A percentile compares a stretch with the other conserved stretches of the same genome.
Conservation (phyloP, 352 stramenopile genomes). For the Pythium sp. region DNA sequence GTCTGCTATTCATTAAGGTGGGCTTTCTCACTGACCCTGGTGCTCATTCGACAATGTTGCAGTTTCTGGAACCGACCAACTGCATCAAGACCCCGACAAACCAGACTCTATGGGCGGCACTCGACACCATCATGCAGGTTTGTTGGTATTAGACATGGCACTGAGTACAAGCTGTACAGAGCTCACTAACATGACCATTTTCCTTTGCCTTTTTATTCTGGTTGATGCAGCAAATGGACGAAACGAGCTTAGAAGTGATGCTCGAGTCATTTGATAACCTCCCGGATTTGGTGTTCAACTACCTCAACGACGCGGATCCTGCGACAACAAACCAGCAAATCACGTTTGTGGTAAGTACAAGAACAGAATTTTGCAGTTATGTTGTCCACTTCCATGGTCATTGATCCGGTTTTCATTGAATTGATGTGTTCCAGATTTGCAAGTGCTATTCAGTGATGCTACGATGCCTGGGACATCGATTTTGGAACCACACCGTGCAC, state of each 20-base stretch:
- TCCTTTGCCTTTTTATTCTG: neutral
- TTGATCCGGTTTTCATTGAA: neutral
- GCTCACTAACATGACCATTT: no score
- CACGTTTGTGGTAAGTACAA: conserved; percentile 68
- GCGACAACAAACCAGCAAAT: conserved; percentile 61
- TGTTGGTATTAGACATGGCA: neutral
- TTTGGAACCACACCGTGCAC: conserved; percentile 83
- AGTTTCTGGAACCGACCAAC: conserved; percentile 74
- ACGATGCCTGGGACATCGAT: conserved; percentile 69
- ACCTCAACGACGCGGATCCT: conserved; percentile 71
- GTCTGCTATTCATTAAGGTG: neutral
- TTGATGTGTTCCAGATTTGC: conserved; percentile 43
- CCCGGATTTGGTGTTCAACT: conserved; percentile 84
- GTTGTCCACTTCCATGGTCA: neutral
- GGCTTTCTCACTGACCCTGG: neutral
- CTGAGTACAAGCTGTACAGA: no score
- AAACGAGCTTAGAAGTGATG: conserved; percentile 71
- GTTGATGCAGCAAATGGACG: conserved; percentile 64
- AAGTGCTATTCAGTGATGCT: conserved; percentile 81
- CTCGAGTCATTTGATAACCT: conserved; percentile 87
- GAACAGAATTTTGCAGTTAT: neutral
- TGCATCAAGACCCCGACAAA: conserved; percentile 82
- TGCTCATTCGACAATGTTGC: neutral
- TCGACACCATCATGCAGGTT: conserved; percentile 86
- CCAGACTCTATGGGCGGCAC: conserved; percentile 71